Base-by-base conservation (phyloP, 495 filamentous ascomycete species). In the Trichoderma erinaceum region DNA sequence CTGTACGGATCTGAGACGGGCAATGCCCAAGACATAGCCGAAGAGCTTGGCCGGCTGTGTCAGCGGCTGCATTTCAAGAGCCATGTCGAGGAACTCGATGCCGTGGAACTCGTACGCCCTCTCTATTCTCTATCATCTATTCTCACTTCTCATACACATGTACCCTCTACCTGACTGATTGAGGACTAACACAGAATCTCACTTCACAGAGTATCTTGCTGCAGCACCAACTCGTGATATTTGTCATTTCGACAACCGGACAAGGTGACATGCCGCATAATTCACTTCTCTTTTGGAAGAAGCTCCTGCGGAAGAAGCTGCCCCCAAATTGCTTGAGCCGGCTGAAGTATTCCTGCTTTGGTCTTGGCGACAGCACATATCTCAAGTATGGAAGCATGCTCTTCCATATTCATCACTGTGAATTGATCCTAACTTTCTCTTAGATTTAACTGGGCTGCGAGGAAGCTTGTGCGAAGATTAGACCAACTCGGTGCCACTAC, bases 1-100 rank as follows among this genome's bases (percentile, higher is more conserved):
- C 85, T 96, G 48, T 98, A 97, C 80, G 96, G 92, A 41, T 92
- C 93, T 21, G 96, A 99, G 78, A 97, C 93, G 0, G 95, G 96
- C 56, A 98, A 93, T 73, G 88, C 91, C 44, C 89, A 95, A 73
- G 95, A 98, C 71, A 85, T 92, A 56, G 93, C 96, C 4, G 86
- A 90, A 68, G 92, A 97, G 78, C 77, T 98, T 66, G 91, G 89
- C 23, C 82, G 87, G 29, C 71, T 90, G 71, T 77, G 85, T 12
- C 86, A 92, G 76, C 84, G 93, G 12, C 80, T 97, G 29, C 91
- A 86, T 72, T 97, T 97, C 75, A 72, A 80, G 65, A 90, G 91
- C 7, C 80, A 84, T 58, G 88, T 96, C 25, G 81, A 85, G 46
- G 89, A 92, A 71, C 84, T 97, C 83, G 87, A 97, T 73, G 82